These are phyloP conservation scores for Backusella tarrabulga DNA, from an alignment of 192 early-diverging fungal genomes.

Conservation along the genomic window DNA sequence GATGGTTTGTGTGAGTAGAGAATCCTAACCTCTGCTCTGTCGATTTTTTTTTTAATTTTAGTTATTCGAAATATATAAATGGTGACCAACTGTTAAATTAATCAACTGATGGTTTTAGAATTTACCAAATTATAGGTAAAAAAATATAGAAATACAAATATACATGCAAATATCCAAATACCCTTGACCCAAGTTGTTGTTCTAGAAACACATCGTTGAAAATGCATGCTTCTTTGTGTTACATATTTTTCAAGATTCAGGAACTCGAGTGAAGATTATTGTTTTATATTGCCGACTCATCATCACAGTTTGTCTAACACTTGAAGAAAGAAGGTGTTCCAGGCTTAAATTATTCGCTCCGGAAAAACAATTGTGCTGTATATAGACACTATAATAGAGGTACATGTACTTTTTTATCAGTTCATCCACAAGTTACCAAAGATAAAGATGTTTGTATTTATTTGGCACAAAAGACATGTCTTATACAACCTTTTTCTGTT, in stretches of 20 bases:
- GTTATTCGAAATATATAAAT: not conserved
- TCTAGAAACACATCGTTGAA: not conserved
- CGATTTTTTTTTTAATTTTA: not conserved
- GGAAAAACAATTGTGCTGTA: not conserved
- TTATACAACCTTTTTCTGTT: no score
- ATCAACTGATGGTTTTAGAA: not conserved
- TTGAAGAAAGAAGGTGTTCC: not conserved
- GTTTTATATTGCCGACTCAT: not conserved
- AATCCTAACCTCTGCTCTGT: not conserved
- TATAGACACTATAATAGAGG: not conserved
- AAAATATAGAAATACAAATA: not conserved
- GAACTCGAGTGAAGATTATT: not conserved
- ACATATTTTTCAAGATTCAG: not conserved
- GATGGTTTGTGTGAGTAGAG: not conserved
- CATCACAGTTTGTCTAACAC: not conserved
- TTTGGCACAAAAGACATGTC: not conserved
- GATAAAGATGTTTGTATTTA: not conserved
- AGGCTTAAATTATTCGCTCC: not conserved
- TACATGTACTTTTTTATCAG: not conserved
- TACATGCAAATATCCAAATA: not conserved
- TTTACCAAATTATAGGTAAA: not conserved
- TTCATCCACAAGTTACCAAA: not conserved
- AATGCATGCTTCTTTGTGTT: not conserved
- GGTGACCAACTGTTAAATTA: not conserved
- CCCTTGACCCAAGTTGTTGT: not conserved